Percentiles rank a stretch among this genome's conserved stretches.
These are phyloP conservation scores for Gentiana dahurica DNA, from an alignment of 257 asterid genomes.

Conservation along the genomic window DNA sequence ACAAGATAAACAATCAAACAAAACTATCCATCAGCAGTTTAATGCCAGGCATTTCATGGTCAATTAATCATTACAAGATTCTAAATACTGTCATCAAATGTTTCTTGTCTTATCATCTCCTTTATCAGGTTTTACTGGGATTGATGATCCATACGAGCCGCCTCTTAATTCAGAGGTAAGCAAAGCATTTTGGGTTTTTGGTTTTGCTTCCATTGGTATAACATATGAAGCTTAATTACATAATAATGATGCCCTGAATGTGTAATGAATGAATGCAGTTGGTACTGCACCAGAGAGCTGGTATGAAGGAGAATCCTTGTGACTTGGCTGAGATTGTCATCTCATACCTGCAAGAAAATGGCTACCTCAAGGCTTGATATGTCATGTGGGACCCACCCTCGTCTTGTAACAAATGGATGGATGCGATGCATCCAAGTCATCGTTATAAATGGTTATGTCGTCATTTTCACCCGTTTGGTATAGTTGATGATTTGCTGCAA, in stretches of 20 bases:
- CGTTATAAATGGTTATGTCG: too few species aligned
- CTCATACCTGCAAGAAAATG: slow-evolving; percentile 59
- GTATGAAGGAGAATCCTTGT: slow-evolving; percentile 48
- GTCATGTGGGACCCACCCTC: too few species aligned
- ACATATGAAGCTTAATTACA: not conserved
- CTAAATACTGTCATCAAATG: not conserved
- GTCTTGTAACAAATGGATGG: too few species aligned
- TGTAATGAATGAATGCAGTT: slow-evolving; percentile 35
- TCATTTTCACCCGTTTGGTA: too few species aligned
- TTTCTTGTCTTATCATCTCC: slow-evolving; percentile 5
- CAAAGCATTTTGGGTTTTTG: not conserved
- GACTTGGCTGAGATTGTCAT: slow-evolving; percentile 63
- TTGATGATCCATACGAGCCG: slow-evolving; percentile 94
- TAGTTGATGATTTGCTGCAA: too few species aligned
- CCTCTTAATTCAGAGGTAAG: slow-evolving; percentile 74
- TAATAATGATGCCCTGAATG: slow-evolving; percentile 4
- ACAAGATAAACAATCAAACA: too few species aligned
- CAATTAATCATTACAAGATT: not conserved
- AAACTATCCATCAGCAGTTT: too few species aligned
- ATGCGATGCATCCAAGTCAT: too few species aligned
- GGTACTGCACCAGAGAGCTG: slow-evolving; percentile 52
- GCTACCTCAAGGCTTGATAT: slow-evolving; percentile 55
- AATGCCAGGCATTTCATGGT: not conserved
- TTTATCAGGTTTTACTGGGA: slow-evolving; percentile 83
- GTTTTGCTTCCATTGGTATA: not conserved